A percentile compares a stretch with the other conserved stretches of the same genome.
Evolutionary conservation across 805 yeast genomes (phyloP).

Genomic region (Candida tammaniensis): DNA sequence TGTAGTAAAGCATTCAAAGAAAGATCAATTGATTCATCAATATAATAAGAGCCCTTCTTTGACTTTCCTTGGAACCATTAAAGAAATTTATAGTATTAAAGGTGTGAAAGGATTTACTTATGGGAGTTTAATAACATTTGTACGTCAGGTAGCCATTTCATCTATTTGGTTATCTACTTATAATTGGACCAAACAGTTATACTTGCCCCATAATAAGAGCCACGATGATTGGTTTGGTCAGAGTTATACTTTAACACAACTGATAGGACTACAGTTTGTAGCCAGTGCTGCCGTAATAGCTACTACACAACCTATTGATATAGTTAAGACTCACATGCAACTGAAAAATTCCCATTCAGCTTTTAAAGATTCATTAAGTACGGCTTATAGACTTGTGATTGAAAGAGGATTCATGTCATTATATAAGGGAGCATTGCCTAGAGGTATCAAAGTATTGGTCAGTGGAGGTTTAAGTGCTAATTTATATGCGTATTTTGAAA

Average conservation of each 20-base stretch:
- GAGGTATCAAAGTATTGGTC: conserved; percentile 38
- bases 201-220: conserved; percentile 48
- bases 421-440: conserved; percentile 37
- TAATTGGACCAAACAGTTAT: conserved; percentile 68
- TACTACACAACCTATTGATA: conserved; percentile 85
- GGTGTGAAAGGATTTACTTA: conserved; percentile 79
- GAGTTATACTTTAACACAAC: conserved; percentile 36
- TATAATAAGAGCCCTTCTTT: conserved; percentile 55
- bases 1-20: conserved; percentile 13
- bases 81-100: conserved; percentile 67
- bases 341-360: conserved; percentile 59
- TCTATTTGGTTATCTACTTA: conserved; percentile 83
- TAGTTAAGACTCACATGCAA: conserved; percentile 83
- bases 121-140: conserved; percentile 79
- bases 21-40: conserved; percentile 20
- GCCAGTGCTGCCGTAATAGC: conserved; percentile 74
- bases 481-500: conserved; percentile 35
- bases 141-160: conserved; percentile 76
- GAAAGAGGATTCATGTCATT: conserved; percentile 31
- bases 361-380: conserved; percentile 60
- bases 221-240: conserved; percentile 45
- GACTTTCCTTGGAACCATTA: conserved; percentile 49
- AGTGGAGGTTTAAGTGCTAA: conserved; percentile 43
- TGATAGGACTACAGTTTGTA: conserved; percentile 52
- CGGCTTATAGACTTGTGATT: conserved; percentile 31